Base-by-base conservation (phyloP, 2,329 filamentous ascomycete genomes). In the Ceratocystis lukuohia region DNA sequence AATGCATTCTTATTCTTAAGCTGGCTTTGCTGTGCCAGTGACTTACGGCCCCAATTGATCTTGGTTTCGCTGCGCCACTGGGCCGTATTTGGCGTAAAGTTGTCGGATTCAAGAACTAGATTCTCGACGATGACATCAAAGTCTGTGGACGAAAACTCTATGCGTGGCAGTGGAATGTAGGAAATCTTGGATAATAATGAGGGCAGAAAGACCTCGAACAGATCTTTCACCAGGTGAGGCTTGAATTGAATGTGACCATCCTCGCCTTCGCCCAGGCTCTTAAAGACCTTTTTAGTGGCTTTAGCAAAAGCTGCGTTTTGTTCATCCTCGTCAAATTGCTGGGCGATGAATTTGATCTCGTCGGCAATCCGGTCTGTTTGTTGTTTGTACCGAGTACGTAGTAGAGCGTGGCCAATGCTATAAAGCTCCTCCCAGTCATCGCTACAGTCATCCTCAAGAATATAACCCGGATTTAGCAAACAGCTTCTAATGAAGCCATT, bases 51-150 rank as follows among this genome's bases (percentile, higher is more conserved):
- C 86, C 89, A 96, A 71, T 89, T 87, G 84, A 92, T 91, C 79
- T 94, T 95, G 79, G 97, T 94, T 78, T 97, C 92, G 74, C 86
- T 94, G 68, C 86, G 84, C 69, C 97, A 82, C 75, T 99, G 93
- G 48, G 96, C 76, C 4, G 93, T 82, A 72, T 99, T 99, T 69
- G 94, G 94, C 77, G 92, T 91, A 71, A 99, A 86, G 77, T 99
- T 99, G 80, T 97, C 92, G 70, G 90, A 92, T 78, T 99, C 94
- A 64, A 99, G 83, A 59, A 96, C 88, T 10, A 99, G 80, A 75
- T 99, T 99, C 79, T 99, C 94, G 57, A 99, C 84, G 62, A 97
- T 84, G 62, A 88, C 88, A 75, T 99, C 94, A 64, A 96, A 80
- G 80, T 87, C 85, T 1, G 83, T 81, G 71, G 97, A 94, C 1